Evolutionary conservation across 768 basidiomycete species (phyloP).

Genomic region (Sistotremastrum suecicum): DNA sequence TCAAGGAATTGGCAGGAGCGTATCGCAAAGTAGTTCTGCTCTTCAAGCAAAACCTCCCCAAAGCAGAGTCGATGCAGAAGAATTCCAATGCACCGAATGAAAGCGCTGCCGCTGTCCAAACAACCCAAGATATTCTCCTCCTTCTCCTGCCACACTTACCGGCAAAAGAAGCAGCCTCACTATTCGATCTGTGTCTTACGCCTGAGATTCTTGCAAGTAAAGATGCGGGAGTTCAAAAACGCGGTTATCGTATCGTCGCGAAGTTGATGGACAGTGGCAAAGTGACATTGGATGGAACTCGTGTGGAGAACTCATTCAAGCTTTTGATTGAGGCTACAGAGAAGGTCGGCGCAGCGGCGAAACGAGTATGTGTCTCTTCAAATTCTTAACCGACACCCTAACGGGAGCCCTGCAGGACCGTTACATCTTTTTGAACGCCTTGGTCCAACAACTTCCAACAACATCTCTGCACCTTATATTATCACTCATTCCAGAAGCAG

Average conservation of each 20-base stretch:
- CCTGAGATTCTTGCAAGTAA: constrained; percentile 54
- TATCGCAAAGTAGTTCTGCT: constrained; percentile 65
- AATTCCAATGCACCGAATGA: constrained; percentile 20
- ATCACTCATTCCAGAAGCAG: constrained; percentile 82
- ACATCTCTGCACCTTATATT: constrained; percentile 74
- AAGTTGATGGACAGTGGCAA: constrained; percentile 57
- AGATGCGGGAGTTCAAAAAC: constrained; percentile 89
- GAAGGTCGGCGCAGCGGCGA: constrained; percentile 67
- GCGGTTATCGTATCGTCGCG: constrained; percentile 79
- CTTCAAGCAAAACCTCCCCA: constrained; percentile 48
- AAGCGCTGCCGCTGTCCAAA: constrained; percentile 35
- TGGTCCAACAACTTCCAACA: constrained; percentile 56
- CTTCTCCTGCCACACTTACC: constrained; percentile 71
- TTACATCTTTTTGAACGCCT: constrained; percentile 52
- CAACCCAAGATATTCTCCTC: constrained; percentile 74
- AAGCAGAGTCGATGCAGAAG: constrained; percentile 9
- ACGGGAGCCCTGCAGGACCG: constrained; percentile 46
- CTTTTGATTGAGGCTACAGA: constrained; percentile 51
- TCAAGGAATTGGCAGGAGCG: constrained; percentile 63
- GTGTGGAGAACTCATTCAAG: constrained; percentile 42
- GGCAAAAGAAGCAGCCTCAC: constrained; percentile 36
- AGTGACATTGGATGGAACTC: constrained; percentile 25
- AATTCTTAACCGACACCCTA: not conserved
- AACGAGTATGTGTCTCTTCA: constrained; percentile 41
- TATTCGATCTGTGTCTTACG: constrained; percentile 61